These are phyloP conservation scores for Epithemia pelagica DNA, from an alignment of 108 stramenopile genomes.

Conservation along the genomic window DNA sequence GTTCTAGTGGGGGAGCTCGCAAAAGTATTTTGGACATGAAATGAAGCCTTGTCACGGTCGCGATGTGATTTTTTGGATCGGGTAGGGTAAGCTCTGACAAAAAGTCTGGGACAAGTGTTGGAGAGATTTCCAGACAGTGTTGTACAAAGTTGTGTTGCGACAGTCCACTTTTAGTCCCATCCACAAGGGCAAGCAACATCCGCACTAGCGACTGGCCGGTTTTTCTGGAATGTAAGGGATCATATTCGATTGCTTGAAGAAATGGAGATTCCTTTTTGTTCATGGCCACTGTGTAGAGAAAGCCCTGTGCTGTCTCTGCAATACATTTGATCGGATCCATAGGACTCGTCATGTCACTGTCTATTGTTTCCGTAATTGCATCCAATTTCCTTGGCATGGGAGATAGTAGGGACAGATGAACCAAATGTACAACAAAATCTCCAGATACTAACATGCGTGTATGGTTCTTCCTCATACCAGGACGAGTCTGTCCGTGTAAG, in stretches of 20 bases:
- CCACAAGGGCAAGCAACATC: neutral
- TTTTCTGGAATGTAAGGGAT: neutral
- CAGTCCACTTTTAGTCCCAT: neutral
- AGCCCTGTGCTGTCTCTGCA: neutral
- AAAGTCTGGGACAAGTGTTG: conserved; percentile 38
- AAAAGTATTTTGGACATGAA: conserved; percentile 42
- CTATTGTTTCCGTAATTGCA: neutral
- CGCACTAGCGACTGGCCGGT: neutral
- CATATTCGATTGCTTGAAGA: neutral
- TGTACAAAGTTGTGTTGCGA: conserved; percentile 23
- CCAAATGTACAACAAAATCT: neutral
- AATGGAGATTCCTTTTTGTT: neutral
- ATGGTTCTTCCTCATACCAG: neutral
- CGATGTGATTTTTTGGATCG: conserved; percentile 50
- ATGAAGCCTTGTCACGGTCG: conserved; percentile 34
- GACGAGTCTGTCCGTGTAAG: neutral
- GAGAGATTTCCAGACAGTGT: conserved; percentile 32
- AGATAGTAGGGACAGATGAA: neutral
- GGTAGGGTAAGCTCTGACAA: conserved; percentile 43
- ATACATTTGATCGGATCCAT: neutral
- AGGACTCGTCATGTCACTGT: neutral
- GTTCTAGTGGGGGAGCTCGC: conserved; percentile 30
- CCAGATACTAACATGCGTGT: neutral
- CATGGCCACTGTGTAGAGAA: neutral
- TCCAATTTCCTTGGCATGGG: neutral